phyloP scores from a whole-genome alignment of 129 eudicot species.

The Artemisia annua region DNA sequence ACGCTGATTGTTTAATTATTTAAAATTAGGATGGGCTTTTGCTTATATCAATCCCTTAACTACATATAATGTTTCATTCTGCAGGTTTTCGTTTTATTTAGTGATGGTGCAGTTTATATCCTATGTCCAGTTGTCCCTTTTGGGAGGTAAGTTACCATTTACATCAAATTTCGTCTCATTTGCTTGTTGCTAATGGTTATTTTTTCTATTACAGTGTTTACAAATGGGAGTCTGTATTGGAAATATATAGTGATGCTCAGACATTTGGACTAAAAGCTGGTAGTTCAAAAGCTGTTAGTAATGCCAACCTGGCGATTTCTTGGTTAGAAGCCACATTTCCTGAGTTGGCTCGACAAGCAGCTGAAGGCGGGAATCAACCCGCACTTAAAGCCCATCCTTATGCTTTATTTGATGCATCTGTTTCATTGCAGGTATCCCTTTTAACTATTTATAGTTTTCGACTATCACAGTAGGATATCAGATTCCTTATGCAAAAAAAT shows the following conservation, averaged over 20 bases:
- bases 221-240: slow-evolving; percentile 85
- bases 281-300: slow-evolving; percentile 49
- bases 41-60: background rate
- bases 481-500: background rate
- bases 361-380: slow-evolving; percentile 52
- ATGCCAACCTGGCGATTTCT: slow-evolving; percentile 73
- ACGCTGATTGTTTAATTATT: slow-evolving; percentile 30
- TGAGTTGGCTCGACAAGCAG: slow-evolving; percentile 60
- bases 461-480: background rate
- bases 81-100: slow-evolving; percentile 89
- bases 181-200: background rate
- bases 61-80: slow-evolving; percentile 5
- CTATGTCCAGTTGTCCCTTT: slow-evolving; percentile 96
- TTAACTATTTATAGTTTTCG: background rate
- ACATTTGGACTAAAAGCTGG: slow-evolving; percentile 63
- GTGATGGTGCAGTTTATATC: slow-evolving; percentile 80
- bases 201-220: slow-evolving; percentile 52
- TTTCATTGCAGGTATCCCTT: slow-evolving; percentile 75
- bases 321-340: slow-evolving; percentile 99
- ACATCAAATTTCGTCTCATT: no score
- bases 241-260: slow-evolving; percentile 79
- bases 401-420: slow-evolving; percentile 66
- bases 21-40: background rate
- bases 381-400: slow-evolving; percentile 75
- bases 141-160: slow-evolving; percentile 58